Base-by-base conservation (phyloP, 2,329 filamentous ascomycete species). In the Talaromyces islandicus region DNA sequence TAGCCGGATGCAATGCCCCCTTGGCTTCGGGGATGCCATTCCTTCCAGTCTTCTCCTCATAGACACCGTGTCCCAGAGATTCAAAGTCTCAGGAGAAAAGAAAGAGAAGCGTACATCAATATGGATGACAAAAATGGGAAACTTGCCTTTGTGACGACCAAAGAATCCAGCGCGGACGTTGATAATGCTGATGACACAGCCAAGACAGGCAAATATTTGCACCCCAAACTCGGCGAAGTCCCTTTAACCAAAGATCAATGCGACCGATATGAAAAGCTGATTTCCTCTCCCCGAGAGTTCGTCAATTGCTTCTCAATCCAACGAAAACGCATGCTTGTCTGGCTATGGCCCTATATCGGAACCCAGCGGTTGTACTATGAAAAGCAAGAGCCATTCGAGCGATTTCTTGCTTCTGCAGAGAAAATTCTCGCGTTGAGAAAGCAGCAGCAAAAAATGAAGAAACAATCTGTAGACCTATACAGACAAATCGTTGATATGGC, bases 371-470 rank as follows among this genome's bases (percentile, higher is more conserved):
- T 48, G 21, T 21, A 24, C 14, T 3, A 14, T 21, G 43, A 21
- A 14, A n/a, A 32, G 17, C 14, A 17, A 3, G 43, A 56, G 7
- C 29, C 1, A 14, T 59, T 59, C 7, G 58, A 59, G 10, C 35
- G 41, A 10, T 59, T 55, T 11, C 43, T 59, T 12, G 10, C 29
- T 11, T 43, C 58, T 48, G 58, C 58, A 11, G 58, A 59, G 9
- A 59, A 59, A 11, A 32, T 56, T 12, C 32, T 24, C 21, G 43
- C 53, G 7, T n/a, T 59, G 43, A 53, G 58, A 7, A 59, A 59
- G 52, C 7, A 19, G 6, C 43, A 55, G 11, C 9, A 48, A 7
- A 48, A 48, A 24, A 48, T 3, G 11, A 48, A 48, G 43, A 48
- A 48, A 21, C 21, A 6, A 48, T 35, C 7, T 14, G 14, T 14